Evolutionary conservation across 2,329 filamentous ascomycete genomes (phyloP).

Genomic region (Ophiognomonia clavigignenti-juglandacearum): DNA sequence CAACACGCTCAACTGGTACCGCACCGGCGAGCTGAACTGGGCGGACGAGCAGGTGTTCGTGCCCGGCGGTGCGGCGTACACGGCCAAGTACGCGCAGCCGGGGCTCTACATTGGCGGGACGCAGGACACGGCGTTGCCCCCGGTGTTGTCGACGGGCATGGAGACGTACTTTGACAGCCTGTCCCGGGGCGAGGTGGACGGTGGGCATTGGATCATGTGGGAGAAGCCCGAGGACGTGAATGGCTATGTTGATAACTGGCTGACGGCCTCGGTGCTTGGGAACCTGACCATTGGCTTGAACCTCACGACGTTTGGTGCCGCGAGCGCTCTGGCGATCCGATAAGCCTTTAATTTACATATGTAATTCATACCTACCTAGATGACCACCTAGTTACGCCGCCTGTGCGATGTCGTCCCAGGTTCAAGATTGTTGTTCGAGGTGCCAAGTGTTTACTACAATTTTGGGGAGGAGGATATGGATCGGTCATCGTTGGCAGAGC

Average conservation of each 20-base stretch:
- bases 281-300: too few relatives aligned
- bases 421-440: too few relatives aligned
- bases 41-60: constrained; percentile 65
- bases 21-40: constrained; percentile 67
- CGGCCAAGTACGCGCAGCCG: constrained; percentile 50
- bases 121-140: constrained; percentile 67
- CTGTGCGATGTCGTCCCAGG: too few relatives aligned
- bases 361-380: too few relatives aligned
- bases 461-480: too few relatives aligned
- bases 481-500: too few relatives aligned
- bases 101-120: constrained; percentile 71
- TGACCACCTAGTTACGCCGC: too few relatives aligned
- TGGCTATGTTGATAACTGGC: constrained; percentile 53
- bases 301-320: too few relatives aligned
- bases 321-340: too few relatives aligned
- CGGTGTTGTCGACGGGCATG: constrained; percentile 68
- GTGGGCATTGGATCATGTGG: constrained; percentile 78
- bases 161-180: constrained; percentile 59
- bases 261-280: not conserved
- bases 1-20: constrained; percentile 86
- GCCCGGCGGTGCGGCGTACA: constrained; percentile 42
- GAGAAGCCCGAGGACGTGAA: constrained; percentile 73
- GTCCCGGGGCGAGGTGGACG: constrained; percentile 59
- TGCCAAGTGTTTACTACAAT: too few relatives aligned
- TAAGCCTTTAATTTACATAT: too few relatives aligned